Evolutionary conservation across 306 rosid genomes (phyloP), one percentile per base, ranked within the genome.

Genomic region (Calophaca sinica): DNA sequence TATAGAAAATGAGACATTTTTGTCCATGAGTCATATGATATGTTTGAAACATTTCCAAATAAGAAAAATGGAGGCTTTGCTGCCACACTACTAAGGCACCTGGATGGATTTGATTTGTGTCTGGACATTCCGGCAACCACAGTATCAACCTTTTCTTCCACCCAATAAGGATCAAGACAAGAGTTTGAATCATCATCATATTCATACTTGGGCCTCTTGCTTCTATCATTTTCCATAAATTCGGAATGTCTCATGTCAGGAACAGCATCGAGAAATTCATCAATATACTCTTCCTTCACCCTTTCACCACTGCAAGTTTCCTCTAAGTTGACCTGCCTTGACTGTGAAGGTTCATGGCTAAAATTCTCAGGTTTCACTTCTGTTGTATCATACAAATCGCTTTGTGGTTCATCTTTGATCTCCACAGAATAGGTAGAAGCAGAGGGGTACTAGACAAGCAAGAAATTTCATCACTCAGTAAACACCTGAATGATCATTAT

Each of bases 51-150:
- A 75, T 86, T 90, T 74, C 93, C 98, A 50, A 84, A 94, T 33
- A 91, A 86, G 87, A 94, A 94, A 84, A 83, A 94, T 39, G 98
- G 98, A 62, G 86, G 85, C 61, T 85, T 88, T 15, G 84, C 84
- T 8, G 79, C 86, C 81, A 83, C 63, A 49, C 20, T 73, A n/a
- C 64, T 83, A 36, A 86, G 82, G 69, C 68, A 52, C 77, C 86
- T 84, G 6, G 79, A 57, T 7, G 85, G 89, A 69, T 76, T 90
- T 65, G 72, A 74, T 51, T 44, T 81, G 80, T 80, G 82, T 52
- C 60, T 74, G 2, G 86, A 76, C 80, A 79, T 74, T 51, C 68
- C 67, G 57, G 81, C 60, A 72, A 64, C 53, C 38, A 80, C 69
- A 42, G 80, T 14, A 80, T 87, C 85, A 7, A 87, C 79, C 72